Conservation (phyloP, 352 stramenopile genomes). For the Phytopythium aichiense region DNA sequence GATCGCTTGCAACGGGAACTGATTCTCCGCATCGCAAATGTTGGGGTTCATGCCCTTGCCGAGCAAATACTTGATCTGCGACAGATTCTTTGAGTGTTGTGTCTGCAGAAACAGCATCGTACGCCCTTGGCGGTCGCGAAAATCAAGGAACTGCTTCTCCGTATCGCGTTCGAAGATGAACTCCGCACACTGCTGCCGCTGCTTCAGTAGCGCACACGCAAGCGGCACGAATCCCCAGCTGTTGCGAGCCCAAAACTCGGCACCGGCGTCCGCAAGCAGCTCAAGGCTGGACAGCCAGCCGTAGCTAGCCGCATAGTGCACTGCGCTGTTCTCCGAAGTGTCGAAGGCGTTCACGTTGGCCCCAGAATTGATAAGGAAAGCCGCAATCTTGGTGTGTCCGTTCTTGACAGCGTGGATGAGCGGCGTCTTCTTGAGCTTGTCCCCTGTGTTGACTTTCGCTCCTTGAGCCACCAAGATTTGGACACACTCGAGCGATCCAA, state of each 20-base stretch:
- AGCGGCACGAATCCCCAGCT: constrained; percentile 73
- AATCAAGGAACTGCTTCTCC: constrained; percentile 60
- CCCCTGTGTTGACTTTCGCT: constrained; percentile 50
- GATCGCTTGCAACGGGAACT: constrained; percentile 60
- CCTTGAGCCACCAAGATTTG: constrained; percentile 41
- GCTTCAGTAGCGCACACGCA: constrained; percentile 65
- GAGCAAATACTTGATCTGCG: constrained; percentile 65
- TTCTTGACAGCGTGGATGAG: constrained; percentile 80
- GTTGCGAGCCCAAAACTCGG: constrained; percentile 68
- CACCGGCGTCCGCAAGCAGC: constrained; percentile 45
- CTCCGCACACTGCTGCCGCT: constrained; percentile 44
- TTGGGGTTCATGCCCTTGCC: constrained; percentile 69
- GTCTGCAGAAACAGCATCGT: constrained; percentile 84
- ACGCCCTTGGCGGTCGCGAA: constrained; percentile 63
- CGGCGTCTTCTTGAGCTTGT: constrained; percentile 80
- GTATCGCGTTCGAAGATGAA: constrained; percentile 63
- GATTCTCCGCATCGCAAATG: constrained; percentile 52
- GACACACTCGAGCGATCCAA: constrained; percentile 55
- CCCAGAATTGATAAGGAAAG: constrained; percentile 53
- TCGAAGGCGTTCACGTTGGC: constrained; percentile 79
- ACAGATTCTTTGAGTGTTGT: constrained; percentile 54
- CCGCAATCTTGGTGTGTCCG: constrained; percentile 46
- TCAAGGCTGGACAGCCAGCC: constrained; percentile 66
- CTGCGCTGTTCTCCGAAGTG: constrained; percentile 69
- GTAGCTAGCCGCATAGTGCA: constrained; percentile 75